Evolutionary conservation across 306 rosid genomes (phyloP).

Genomic region (Acacia confusa): DNA sequence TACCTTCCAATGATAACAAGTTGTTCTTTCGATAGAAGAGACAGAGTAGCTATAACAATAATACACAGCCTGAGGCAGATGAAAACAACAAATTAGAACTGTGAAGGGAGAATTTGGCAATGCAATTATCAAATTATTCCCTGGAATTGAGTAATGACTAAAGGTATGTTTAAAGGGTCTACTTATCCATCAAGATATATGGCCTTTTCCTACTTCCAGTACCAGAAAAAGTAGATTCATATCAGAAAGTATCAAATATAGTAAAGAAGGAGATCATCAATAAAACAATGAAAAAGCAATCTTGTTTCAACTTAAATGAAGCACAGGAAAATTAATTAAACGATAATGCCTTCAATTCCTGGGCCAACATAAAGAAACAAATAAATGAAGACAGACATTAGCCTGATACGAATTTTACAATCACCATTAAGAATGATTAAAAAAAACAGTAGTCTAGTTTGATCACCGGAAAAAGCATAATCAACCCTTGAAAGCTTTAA

Average conservation of each 20-base stretch:
- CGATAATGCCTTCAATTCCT: slow-evolving; percentile 16
- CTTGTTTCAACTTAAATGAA: slow-evolving; percentile 25
- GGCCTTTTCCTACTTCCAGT: slow-evolving; percentile 16
- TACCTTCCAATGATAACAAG: slow-evolving; percentile 27
- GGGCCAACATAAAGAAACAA: slow-evolving; percentile 25
- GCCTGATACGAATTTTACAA: slow-evolving; percentile 13
- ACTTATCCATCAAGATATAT: slow-evolving; percentile 17
- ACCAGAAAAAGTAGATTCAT: slow-evolving; percentile 12
- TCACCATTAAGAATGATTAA: slow-evolving; percentile 20
- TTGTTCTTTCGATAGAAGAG: slow-evolving; percentile 20
- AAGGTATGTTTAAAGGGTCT: slow-evolving; percentile 9
- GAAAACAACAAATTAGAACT: slow-evolving; percentile 13
- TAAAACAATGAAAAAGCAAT: slow-evolving; percentile 31
- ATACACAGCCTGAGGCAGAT: slow-evolving; percentile 16
- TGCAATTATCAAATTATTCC: slow-evolving; percentile 5
- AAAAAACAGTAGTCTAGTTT: slow-evolving; percentile 28
- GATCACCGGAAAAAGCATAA: background rate
- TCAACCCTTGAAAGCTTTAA: slow-evolving; percentile 26
- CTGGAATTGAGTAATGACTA: slow-evolving; percentile 19
- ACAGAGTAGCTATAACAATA: slow-evolving; percentile 24
- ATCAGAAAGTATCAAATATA: slow-evolving; percentile 20
- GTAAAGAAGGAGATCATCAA: slow-evolving; percentile 17
- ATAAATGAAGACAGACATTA: slow-evolving; percentile 33
- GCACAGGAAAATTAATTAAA: background rate
- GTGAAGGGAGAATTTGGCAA: slow-evolving; percentile 6